Evolutionary conservation across 177 flowering plant species (phyloP).

Genomic region (Telopea speciosissima): DNA sequence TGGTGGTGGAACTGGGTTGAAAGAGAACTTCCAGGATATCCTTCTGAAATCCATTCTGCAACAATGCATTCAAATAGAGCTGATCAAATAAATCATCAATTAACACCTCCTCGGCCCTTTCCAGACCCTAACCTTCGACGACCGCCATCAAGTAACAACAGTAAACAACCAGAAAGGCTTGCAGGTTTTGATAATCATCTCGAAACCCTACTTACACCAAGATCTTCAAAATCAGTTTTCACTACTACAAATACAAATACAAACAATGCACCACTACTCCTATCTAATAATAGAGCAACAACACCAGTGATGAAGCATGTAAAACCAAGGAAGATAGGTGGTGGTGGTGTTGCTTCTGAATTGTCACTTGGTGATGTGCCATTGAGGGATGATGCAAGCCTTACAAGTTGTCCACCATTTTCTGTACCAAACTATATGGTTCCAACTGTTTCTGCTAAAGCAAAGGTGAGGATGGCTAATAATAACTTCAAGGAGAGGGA

Average conservation of each 20-base stretch:
- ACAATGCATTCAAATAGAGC: constrained; percentile 27
- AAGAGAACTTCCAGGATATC: constrained; percentile 39
- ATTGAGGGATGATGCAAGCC: constrained; percentile 78
- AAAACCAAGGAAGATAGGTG: constrained; percentile 39
- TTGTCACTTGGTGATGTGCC: constrained; percentile 38
- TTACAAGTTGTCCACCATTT: constrained; percentile 91
- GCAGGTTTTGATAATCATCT: constrained; percentile 29
- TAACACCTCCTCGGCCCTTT: constrained; percentile 41
- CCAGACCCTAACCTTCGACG: constrained; percentile 32
- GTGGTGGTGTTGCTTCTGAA: no score
- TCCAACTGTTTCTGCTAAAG: constrained; percentile 81
- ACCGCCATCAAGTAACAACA: constrained; percentile 25
- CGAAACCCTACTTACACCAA: constrained; percentile 50
- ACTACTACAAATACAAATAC: constrained; percentile 17
- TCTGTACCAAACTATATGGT: constrained; percentile 85
- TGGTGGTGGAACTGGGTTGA: constrained; percentile 98
- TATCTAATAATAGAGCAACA: constrained; percentile 17
- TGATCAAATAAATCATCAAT: no score
- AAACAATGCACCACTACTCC: no score
- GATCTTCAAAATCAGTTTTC: constrained; percentile 47
- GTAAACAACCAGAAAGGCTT: constrained; percentile 29
- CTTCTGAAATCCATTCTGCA: constrained; percentile 26
- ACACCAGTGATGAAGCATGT: constrained; percentile 21
- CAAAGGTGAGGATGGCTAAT: constrained; percentile 54
- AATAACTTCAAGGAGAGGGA: constrained; percentile 50